Conservation (phyloP, 768 basidiomycete genomes). For the Boletellus sp. region DNA sequence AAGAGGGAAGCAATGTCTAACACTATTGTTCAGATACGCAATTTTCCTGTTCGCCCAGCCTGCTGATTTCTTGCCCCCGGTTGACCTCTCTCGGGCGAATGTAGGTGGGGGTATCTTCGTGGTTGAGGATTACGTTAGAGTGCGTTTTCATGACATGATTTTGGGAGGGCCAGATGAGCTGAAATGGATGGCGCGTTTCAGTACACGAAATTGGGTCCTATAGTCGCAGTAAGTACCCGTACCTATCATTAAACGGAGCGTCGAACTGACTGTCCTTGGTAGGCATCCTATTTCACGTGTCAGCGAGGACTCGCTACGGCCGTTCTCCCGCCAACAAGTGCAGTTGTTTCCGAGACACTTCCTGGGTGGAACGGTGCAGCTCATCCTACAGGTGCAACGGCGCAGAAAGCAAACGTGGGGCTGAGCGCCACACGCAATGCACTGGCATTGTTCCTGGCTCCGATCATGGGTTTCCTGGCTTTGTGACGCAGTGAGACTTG, state of each 20-base stretch:
- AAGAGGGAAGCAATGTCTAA: not conserved
- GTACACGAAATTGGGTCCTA: conserved; percentile 51
- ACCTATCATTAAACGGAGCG: not conserved
- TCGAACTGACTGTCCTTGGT: conserved; percentile 6
- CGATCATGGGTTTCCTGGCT: conserved; percentile 28
- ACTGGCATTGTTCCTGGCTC: conserved; percentile 22
- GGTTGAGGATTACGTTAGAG: conserved; percentile 55
- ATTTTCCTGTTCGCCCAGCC: conserved; percentile 66
- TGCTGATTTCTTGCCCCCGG: conserved; percentile 55
- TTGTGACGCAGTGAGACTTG: conserved; percentile 10
- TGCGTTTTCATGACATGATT: conserved; percentile 22
- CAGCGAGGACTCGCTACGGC: conserved; percentile 60
- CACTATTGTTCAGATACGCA: conserved; percentile 51
- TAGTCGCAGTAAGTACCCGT: conserved; percentile 52
- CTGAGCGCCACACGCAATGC: conserved; percentile 17
- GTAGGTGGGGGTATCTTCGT: conserved; percentile 53
- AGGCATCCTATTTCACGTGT: conserved; percentile 73
- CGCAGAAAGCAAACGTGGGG: conserved; percentile 24
- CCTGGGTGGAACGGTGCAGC: conserved; percentile 19
- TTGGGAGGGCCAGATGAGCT: not conserved
- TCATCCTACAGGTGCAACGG: conserved; percentile 11
- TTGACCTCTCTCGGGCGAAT: conserved; percentile 47
- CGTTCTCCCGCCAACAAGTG: conserved; percentile 54
- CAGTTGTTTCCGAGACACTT: conserved; percentile 64
- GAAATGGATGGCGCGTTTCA: conserved; percentile 19